Conservation (phyloP, 768 basidiomycete genomes). For the Obba rivulosa region DNA sequence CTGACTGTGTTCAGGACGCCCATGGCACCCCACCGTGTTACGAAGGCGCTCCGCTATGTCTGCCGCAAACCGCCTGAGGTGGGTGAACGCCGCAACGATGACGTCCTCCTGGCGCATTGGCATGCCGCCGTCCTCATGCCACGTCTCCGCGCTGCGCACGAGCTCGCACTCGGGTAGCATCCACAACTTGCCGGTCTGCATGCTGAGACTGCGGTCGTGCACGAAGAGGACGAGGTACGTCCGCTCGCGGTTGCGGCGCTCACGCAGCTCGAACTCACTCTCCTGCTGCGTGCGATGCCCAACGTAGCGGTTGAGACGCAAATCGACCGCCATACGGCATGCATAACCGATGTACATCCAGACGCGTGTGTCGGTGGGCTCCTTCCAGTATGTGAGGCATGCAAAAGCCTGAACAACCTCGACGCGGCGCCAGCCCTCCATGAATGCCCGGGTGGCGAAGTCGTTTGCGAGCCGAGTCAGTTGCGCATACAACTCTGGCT, state of each 20-base stretch:
- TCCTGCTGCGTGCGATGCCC: constrained; percentile 52
- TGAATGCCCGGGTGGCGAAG: constrained; percentile 72
- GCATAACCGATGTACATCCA: constrained; percentile 90
- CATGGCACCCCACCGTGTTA: constrained; percentile 49
- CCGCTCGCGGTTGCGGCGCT: constrained; percentile 80
- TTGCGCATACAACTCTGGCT: constrained; percentile 56
- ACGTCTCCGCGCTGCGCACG: constrained; percentile 58
- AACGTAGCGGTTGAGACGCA: constrained; percentile 70
- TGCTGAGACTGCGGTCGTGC: constrained; percentile 81
- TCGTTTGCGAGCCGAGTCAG: constrained; percentile 72
- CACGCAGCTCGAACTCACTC: constrained; percentile 57
- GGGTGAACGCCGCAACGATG: constrained; percentile 70
- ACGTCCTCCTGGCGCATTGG: constrained; percentile 73
- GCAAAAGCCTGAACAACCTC: constrained; percentile 89
- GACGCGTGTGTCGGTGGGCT: constrained; percentile 79
- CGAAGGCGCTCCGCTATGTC: constrained; percentile 54
- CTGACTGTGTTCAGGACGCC: constrained; percentile 31
- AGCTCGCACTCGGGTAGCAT: constrained; percentile 87
- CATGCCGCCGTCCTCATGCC: constrained; percentile 59
- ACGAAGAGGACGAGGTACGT: constrained; percentile 84
- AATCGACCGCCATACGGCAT: constrained; percentile 83
- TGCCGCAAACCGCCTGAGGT: constrained; percentile 72
- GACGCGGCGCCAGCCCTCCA: constrained; percentile 72
- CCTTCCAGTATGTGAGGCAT: constrained; percentile 86
- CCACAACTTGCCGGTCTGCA: constrained; percentile 82